A percentile compares a stretch with the other conserved stretches of the same genome.
These are phyloP conservation scores for Phoma sp. DNA, from an alignment of 2,329 filamentous ascomycete genomes.

Conservation along the genomic window DNA sequence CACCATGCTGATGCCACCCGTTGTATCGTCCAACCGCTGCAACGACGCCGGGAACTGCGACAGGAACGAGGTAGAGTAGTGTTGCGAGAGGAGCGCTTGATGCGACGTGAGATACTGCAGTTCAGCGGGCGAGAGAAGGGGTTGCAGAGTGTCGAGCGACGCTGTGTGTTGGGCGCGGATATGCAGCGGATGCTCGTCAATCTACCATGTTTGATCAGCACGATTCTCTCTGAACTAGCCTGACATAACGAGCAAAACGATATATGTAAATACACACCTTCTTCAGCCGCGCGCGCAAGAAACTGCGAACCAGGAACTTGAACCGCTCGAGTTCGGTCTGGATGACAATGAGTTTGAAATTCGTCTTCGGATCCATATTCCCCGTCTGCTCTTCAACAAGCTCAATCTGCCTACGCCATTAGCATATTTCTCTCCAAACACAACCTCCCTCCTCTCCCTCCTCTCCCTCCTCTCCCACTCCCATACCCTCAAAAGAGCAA, in stretches of 20 bases:
- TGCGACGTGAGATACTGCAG: constrained; percentile 83
- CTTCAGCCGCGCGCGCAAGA: constrained; percentile 81
- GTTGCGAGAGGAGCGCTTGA: constrained; percentile 80
- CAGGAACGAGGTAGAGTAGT: constrained; percentile 87
- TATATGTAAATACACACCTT: constrained; percentile 64
- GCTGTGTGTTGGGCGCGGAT: constrained; percentile 62
- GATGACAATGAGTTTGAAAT: constrained; percentile 91
- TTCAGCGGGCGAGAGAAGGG: constrained; percentile 75
- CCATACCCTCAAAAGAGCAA: no score
- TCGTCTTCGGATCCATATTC: constrained; percentile 86
- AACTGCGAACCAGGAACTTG: constrained; percentile 86
- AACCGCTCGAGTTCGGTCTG: constrained; percentile 96
- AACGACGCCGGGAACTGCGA: constrained; percentile 78
- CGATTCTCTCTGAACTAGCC: neutral
- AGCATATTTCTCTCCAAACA: constrained; percentile 10
- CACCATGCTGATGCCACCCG: constrained; percentile 90
- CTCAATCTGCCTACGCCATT: constrained; percentile 52
- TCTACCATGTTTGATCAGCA: constrained; percentile 53
- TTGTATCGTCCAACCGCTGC: constrained; percentile 87
- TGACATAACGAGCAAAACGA: neutral
- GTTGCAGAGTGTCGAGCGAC: constrained; percentile 57
- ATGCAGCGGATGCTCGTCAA: constrained; percentile 78
- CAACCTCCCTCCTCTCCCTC: neutral
- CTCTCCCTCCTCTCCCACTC: neutral
- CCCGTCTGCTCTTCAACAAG: constrained; percentile 69